Evolutionary conservation across 768 basidiomycete genomes (phyloP).

Genomic region (Panaeolus papilionaceus): DNA sequence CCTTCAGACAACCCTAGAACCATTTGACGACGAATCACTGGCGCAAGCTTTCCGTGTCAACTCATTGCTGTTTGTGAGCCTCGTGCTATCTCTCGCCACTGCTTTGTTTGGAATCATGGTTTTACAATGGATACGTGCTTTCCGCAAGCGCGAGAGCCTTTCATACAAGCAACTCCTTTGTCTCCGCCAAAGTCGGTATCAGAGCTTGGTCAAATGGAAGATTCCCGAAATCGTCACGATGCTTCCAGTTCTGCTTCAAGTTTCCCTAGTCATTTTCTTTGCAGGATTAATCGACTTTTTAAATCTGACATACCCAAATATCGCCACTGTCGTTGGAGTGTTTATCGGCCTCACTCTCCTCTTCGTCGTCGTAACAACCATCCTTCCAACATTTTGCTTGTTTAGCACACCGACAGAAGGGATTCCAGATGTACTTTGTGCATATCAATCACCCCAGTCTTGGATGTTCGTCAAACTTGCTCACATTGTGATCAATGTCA

Average conservation of each 20-base stretch:
- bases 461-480: slow-evolving; percentile 3
- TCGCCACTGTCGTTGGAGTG: slow-evolving; percentile 17
- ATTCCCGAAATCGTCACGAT: slow-evolving; percentile 24
- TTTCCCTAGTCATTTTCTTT: slow-evolving; percentile 26
- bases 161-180: slow-evolving; percentile 19
- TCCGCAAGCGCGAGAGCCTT: slow-evolving; percentile 21
- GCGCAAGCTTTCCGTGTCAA: slow-evolving; percentile 24
- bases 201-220: slow-evolving; percentile 24
- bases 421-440: neutral
- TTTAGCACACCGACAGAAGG: neutral
- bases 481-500: neutral
- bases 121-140: slow-evolving; percentile 29
- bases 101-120: slow-evolving; percentile 28
- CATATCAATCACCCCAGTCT: slow-evolving; percentile 10
- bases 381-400: neutral
- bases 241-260: slow-evolving; percentile 27
- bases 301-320: slow-evolving; percentile 16
- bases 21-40: slow-evolving; percentile 3
- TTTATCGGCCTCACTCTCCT: slow-evolving; percentile 12
- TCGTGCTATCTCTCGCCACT: slow-evolving; percentile 27
- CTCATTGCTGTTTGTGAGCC: slow-evolving; percentile 26
- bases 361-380: neutral
- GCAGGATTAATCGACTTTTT: slow-evolving; percentile 27
- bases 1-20: neutral
- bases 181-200: slow-evolving; percentile 23